Base-by-base conservation (phyloP, 768 basidiomycete genomes). In the Lactifluus volemus region DNA sequence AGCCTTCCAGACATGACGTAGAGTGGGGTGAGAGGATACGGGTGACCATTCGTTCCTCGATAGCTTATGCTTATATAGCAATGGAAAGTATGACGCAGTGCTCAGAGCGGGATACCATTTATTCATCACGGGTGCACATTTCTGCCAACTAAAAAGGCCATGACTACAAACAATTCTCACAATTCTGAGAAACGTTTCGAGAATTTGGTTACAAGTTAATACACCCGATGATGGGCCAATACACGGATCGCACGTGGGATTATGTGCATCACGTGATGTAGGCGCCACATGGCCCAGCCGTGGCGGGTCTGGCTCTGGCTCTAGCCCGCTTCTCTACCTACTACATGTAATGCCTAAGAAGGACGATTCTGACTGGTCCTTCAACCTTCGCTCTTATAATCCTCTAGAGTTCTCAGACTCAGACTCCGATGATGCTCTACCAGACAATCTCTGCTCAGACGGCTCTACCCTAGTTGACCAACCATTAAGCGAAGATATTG, bases 401-500 rank as follows among this genome's bases (percentile, higher is more conserved):
- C 65, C 67, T 36, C 60, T 66, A 36, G 68, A 61, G 32, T 60
- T 68, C 42, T 57, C 64, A 11, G 70, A 69, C 44, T 55, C 55
- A 9, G 69, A 69, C 45, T 56, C 62, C 15, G 67, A 68, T 38
- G 63, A 49, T 29, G 56, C 45, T 21, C 36, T 21, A 7, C 50
- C 63, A 47, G 54, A 63, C 39, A 53, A 58, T 45, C 45, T 25
- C 15, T 54, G 47, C 47, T 63, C 56, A 12, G 61, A 63, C 21
- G 56, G 56, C 45, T 58, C 61, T 11, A 63, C 61, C 3, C 32
- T 63, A n/a, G 61, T 63, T n/a, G 61, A 58, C 38, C 52, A 58
- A 49, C 52, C 84, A 0, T 68, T 73, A 2, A 76, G 89, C 50
- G 73, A 80, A 55, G 89, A 90, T 55, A 52, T 45, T 19, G 61